These are phyloP conservation scores for Monosiga brevicollis DNA, from an alignment of 78 protist species.

Conservation along the genomic window DNA sequence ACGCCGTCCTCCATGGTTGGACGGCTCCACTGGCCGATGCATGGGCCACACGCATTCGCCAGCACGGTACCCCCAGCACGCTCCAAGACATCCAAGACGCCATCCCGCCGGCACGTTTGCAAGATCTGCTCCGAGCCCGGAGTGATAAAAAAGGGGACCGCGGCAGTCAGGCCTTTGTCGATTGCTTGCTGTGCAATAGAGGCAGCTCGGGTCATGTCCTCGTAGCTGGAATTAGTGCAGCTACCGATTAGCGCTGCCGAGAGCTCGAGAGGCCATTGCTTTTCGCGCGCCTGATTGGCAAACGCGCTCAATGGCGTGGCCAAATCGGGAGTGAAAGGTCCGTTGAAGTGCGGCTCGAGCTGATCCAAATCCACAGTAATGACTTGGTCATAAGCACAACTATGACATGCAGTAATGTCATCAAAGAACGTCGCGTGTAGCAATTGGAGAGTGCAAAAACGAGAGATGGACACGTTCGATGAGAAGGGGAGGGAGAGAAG, in stretches of 20 bases:
- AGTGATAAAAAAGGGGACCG: constrained; percentile 60
- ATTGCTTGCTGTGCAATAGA: constrained; percentile 55
- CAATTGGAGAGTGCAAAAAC: no score
- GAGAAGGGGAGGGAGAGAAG: no score
- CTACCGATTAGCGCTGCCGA: constrained; percentile 78
- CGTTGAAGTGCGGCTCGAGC: constrained; percentile 80
- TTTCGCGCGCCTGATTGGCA: constrained; percentile 34
- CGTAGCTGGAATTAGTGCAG: constrained; percentile 85
- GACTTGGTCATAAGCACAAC: constrained; percentile 62
- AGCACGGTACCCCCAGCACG: constrained; percentile 71
- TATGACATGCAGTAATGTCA: no score
- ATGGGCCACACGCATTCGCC: constrained; percentile 92
- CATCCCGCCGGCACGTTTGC: constrained; percentile 71
- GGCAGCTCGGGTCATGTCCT: constrained; percentile 77
- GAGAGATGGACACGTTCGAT: no score
- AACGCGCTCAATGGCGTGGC: constrained; percentile 48
- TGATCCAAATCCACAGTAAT: constrained; percentile 61
- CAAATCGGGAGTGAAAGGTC: constrained; percentile 5
- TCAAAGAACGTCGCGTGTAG: no score
- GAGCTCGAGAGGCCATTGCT: constrained; percentile 78
- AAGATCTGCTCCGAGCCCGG: constrained; percentile 84
- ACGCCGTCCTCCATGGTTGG: constrained; percentile 28
- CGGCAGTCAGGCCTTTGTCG: constrained; percentile 46
- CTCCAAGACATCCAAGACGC: constrained; percentile 40
- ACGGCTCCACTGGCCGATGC: constrained; percentile 88